Conservation (phyloP, 2,329 filamentous ascomycete species). For the Penicillium griseofulvum region DNA sequence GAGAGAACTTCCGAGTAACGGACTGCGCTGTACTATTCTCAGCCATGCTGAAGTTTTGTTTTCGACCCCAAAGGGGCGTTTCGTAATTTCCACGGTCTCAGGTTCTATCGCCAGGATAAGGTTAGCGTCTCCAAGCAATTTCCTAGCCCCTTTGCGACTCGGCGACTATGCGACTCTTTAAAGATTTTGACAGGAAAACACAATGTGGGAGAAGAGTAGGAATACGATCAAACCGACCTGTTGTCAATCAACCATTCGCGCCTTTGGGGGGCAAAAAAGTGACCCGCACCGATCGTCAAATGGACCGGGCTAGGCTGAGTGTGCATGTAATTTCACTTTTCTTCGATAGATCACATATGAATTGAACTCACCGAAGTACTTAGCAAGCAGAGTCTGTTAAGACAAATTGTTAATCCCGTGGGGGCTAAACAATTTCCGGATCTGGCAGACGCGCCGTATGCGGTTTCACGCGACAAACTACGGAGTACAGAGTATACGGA, state of each 20-base stretch:
- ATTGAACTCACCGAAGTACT: constrained; percentile 1
- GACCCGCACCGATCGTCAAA: constrained; percentile 3
- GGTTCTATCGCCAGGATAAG: background rate
- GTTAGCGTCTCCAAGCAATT: constrained; percentile 2
- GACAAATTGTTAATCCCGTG: background rate
- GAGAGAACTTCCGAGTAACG: background rate
- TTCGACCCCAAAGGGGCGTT: background rate
- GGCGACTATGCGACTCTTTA: background rate
- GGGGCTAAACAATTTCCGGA: background rate
- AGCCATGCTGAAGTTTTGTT: background rate
- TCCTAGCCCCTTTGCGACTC: background rate
- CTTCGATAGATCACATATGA: background rate
- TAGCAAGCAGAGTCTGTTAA: background rate
- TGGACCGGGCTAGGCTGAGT: background rate
- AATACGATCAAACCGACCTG: constrained; percentile 7
- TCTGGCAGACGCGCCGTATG: background rate
- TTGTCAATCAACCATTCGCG: constrained; percentile 5
- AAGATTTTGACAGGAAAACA: background rate
- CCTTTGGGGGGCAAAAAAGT: background rate
- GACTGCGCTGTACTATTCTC: background rate
- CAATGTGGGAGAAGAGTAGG: background rate
- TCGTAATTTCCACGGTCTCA: background rate
- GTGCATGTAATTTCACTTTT: background rate
- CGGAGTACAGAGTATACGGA: background rate
- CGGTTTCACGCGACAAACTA: background rate